phyloP scores from a whole-genome alignment of 768 basidiomycete species.

The Russula abietina region DNA sequence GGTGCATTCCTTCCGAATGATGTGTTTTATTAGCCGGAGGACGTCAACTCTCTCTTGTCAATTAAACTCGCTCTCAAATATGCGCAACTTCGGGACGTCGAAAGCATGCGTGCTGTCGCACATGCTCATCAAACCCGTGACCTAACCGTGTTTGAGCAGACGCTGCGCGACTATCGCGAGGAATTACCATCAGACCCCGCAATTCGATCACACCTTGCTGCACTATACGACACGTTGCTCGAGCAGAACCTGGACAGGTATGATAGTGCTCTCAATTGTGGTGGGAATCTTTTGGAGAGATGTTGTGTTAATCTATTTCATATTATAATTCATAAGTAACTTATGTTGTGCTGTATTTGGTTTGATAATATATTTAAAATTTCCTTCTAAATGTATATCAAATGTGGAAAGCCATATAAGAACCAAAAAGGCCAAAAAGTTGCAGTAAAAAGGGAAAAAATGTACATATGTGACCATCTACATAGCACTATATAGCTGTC shows the following conservation, averaged over 20 bases:
- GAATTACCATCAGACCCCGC: constrained; percentile 94
- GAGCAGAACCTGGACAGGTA: constrained; percentile 98
- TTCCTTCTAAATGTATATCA: too few species aligned
- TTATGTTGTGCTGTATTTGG: too few species aligned
- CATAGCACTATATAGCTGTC: too few species aligned
- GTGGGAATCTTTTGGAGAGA: too few species aligned
- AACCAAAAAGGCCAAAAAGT: too few species aligned
- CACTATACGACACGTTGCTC: constrained; percentile 91
- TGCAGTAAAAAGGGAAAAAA: too few species aligned
- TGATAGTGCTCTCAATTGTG: too few species aligned
- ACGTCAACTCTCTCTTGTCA: constrained; percentile 78
- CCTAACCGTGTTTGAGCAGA: constrained; percentile 83
- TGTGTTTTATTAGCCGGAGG: constrained; percentile 71
- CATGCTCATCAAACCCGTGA: constrained; percentile 90
- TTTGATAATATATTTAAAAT: too few species aligned
- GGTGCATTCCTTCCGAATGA: constrained; percentile 41
- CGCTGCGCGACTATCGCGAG: constrained; percentile 77
- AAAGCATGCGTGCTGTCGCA: constrained; percentile 93
- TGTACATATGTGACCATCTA: too few species aligned
- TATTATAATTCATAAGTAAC: too few species aligned
- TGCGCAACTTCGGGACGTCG: constrained; percentile 80
- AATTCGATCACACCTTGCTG: constrained; percentile 89
- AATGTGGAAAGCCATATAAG: too few species aligned
- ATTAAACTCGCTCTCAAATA: constrained; percentile 88
- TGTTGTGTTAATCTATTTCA: too few species aligned